Base-by-base conservation (phyloP, 495 filamentous ascomycete species). In the Parachaetomium inaequale region DNA sequence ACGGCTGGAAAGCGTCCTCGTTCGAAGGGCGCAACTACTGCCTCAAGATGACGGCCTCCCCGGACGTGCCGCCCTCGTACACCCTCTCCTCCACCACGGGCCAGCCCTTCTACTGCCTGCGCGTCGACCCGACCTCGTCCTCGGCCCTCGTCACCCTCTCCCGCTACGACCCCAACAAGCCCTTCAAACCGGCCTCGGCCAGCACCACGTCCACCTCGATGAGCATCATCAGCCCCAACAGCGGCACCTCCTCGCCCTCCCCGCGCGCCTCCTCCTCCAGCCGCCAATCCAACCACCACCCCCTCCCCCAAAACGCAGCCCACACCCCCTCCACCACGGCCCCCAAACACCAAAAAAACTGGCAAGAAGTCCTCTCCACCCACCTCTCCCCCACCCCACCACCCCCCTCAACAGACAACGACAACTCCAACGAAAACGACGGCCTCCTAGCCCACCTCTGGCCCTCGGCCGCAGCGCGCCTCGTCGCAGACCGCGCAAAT, bases 361-460 rank as follows among this genome's bases (percentile, higher is more conserved):
- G 79, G 72, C 76, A 77, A 29, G 79, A 82, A 55, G 84, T 88
- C 2, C 78, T 90, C 63, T 75, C 70, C 58, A 82, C 88, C 5
- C 82, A 77, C 0, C 76, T 91, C 11, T 88, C 66, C 81, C 83
- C 34, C 77, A 77, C 3, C 70, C 5, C 81, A 82, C 4, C 76
- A 85, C 8, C 81, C 80, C 14, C 85, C 84, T 17, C 31, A 26
- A 8, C 23, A n/a, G 23, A 28, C 26, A 43, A 36, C 5, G 10
- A 5, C 34, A 1, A 29, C 8, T 34, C 17, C 38, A 23, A 2
- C 58, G 6, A 38, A 0, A 80, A 86, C 62, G 85, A 89, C 68
- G 88, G 87, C 8, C 80, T 91, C 4, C 79, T 92, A n/a, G 84
- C 87, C 0, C 79, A 85, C n/a, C 80, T 93, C 32, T 90, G 88